phyloP scores from a whole-genome alignment of 2,329 filamentous ascomycete species.

The Venturia carpophila region DNA sequence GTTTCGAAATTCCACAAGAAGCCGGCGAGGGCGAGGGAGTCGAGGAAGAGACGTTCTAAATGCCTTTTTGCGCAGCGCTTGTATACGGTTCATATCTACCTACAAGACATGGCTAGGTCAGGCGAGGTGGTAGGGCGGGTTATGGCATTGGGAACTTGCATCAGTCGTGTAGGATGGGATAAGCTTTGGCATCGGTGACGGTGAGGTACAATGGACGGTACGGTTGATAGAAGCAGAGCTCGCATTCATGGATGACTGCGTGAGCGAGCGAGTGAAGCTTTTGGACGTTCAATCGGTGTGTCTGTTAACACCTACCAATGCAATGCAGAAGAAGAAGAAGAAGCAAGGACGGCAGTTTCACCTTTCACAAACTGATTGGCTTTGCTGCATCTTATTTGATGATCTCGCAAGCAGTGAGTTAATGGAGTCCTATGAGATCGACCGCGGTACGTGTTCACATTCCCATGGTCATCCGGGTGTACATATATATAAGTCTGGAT shows the following conservation, averaged over 20 bases:
- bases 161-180: constrained; percentile 5
- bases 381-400: no score
- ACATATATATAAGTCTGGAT: no score
- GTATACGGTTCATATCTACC: neutral
- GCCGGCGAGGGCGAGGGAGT: constrained; percentile 52
- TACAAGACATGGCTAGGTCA: neutral
- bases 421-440: neutral
- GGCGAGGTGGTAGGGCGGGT: neutral
- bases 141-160: constrained; percentile 12
- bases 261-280: constrained; percentile 1
- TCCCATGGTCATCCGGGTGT: no score
- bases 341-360: neutral
- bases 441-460: neutral
- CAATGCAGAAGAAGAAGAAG: no score
- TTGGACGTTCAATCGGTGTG: constrained; percentile 5
- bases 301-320: constrained; percentile 2
- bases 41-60: constrained; percentile 72
- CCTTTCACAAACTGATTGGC: neutral
- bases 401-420: neutral
- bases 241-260: neutral
- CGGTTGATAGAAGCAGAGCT: neutral
- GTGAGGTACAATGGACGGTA: neutral
- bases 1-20: constrained; percentile 81
- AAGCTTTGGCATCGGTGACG: neutral
- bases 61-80: neutral